These are phyloP conservation scores for Picea mariana DNA, from an alignment of 83 land plant genomes.

Conservation along the genomic window DNA sequence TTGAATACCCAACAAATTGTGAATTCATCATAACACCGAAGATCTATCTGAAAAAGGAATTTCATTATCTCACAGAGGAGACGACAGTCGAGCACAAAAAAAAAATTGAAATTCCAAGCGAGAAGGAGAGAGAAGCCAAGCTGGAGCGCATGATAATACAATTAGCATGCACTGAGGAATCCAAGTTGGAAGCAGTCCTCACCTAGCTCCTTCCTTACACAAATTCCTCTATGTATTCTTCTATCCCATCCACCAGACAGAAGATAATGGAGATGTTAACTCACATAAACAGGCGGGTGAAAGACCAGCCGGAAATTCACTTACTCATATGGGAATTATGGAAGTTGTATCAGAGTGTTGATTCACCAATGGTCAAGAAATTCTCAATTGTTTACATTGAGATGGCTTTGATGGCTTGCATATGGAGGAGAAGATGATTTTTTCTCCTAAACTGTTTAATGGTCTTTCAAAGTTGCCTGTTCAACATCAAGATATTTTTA, in stretches of 20 bases:
- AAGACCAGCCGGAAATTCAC: constrained; percentile 79
- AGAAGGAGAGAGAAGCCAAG: constrained; percentile 48
- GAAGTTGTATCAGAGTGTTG: constrained; percentile 50
- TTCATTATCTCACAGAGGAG: no score
- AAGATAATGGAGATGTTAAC: constrained; percentile 81
- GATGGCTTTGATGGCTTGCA: constrained; percentile 85
- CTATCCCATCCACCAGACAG: constrained; percentile 35
- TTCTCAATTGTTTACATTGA: constrained; percentile 92
- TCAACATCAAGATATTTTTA: constrained; percentile 81
- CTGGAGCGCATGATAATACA: constrained; percentile 74
- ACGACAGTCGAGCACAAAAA: not conserved
- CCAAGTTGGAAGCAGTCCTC: constrained; percentile 57
- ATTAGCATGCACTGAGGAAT: constrained; percentile 66
- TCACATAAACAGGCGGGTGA: constrained; percentile 93
- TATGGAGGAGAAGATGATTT: constrained; percentile 69
- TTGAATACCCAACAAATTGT: no score
- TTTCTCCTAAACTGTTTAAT: constrained; percentile 65
- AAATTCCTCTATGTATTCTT: constrained; percentile 56
- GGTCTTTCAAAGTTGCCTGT: constrained; percentile 57
- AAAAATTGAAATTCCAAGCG: constrained; percentile 19
- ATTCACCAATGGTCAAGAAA: constrained; percentile 73
- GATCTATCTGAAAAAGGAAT: no score
- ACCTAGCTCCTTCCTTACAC: constrained; percentile 54
- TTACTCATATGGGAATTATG: constrained; percentile 78
- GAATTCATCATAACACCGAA: no score